phyloP scores from a whole-genome alignment of 768 basidiomycete genomes.

The Arthromyces matolae region DNA sequence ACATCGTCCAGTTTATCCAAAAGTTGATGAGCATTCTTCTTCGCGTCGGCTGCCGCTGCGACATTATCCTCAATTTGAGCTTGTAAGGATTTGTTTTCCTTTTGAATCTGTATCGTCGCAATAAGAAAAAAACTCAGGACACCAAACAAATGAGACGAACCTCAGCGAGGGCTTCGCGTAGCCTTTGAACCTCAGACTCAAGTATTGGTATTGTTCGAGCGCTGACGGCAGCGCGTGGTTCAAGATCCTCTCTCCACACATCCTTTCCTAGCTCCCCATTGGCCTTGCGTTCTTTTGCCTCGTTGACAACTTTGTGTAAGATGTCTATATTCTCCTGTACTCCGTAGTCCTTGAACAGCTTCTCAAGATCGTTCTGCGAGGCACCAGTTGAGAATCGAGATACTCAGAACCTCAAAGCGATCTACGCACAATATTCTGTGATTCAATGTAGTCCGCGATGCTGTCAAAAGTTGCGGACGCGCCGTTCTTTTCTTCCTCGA shows the following conservation, averaged over 20 bases:
- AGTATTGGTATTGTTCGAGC: conserved; percentile 64
- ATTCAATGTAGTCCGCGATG: conserved; percentile 70
- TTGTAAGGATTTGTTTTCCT: conserved; percentile 48
- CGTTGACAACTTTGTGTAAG: conserved; percentile 65
- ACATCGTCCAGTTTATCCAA: conserved; percentile 56
- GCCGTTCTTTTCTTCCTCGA: conserved; percentile 62
- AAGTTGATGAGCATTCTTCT: conserved; percentile 41
- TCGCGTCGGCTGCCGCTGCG: conserved; percentile 40
- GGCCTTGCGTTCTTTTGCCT: conserved; percentile 57
- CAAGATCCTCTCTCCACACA: conserved; percentile 61
- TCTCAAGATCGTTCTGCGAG: conserved; percentile 58
- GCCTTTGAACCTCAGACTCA: conserved; percentile 35
- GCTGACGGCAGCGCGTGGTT: conserved; percentile 57
- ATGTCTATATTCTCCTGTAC: conserved; percentile 68
- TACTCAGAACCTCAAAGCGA: conserved; percentile 2
- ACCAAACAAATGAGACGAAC: conserved; percentile 23
- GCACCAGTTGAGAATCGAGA: not conserved
- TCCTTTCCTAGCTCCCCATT: conserved; percentile 47
- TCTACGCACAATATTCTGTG: conserved; percentile 47
- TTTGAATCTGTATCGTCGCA: conserved; percentile 45
- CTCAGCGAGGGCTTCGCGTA: conserved; percentile 35
- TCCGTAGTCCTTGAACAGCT: conserved; percentile 64
- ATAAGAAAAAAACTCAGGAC: not conserved
- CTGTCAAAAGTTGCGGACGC: conserved; percentile 59
- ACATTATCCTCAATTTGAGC: conserved; percentile 47